A percentile compares a stretch with the other conserved stretches of the same genome.
Conservation (phyloP, 2,329 filamentous ascomycete species). For the Trichophaea hybrida region DNA sequence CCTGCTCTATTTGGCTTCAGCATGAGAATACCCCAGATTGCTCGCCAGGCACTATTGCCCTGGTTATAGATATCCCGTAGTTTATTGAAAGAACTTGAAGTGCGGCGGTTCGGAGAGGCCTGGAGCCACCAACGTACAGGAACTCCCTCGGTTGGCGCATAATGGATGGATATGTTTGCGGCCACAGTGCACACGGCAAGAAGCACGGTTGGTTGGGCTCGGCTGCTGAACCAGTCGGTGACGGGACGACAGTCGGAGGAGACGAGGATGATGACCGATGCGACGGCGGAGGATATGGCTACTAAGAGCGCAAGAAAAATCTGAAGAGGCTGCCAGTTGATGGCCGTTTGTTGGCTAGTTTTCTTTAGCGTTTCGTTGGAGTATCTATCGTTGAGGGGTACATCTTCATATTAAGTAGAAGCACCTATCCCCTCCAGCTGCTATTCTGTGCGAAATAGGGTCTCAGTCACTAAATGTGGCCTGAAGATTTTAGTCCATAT, state of each 20-base stretch:
- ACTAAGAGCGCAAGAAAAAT: background rate
- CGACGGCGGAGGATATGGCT: background rate
- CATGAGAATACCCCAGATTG: background rate
- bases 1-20: conserved; percentile 3
- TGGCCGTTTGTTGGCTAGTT: background rate
- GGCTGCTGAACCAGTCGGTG: background rate
- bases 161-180: conserved; percentile 4
- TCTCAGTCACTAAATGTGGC: no score
- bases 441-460: no score
- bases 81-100: background rate
- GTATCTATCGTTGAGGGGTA: no score
- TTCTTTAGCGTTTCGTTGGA: no score
- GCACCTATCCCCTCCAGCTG: no score
- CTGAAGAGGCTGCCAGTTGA: conserved; percentile 8
- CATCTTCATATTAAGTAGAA: no score
- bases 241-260: conserved; percentile 6
- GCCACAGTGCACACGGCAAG: conserved; percentile 8
- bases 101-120: background rate
- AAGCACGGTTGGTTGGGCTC: conserved; percentile 4
- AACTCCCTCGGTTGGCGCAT: conserved; percentile 1
- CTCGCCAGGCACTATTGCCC: background rate
- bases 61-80: conserved; percentile 3
- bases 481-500: no score
- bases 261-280: conserved; percentile 1
- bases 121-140: conserved; percentile 9